Base-by-base conservation (phyloP, 768 basidiomycete species). In the Mycena vitilis region DNA sequence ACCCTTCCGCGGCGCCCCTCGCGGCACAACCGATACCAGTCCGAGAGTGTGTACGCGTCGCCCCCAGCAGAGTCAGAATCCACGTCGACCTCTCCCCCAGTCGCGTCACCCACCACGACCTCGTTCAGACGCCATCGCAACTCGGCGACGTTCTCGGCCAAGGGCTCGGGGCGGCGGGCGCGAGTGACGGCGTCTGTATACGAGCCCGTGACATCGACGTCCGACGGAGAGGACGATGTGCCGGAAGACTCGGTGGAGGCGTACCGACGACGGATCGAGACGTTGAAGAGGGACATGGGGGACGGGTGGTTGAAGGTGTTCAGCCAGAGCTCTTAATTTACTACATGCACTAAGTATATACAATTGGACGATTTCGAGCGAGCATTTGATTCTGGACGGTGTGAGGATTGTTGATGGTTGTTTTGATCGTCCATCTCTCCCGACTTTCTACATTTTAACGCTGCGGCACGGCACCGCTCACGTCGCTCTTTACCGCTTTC, bases 241-340 rank as follows among this genome's bases (percentile, higher is more conserved):
- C 81, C 83, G 74, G 40, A 40, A 40, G 77, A 86, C 66, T 84
- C 87, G 69, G 91, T 86, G 30, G 94, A 94, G 65, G 85, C 89
- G 51, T 94, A 92, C 77, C 85, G 95, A 54, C 86, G 87, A 63
- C 85, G 85, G 73, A 91, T 96, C 58, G 95, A 96, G 82, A 90
- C 90, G 20, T 74, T 96, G 77, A 89, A 93, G 77, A 85, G 88
- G 66, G 95, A 96, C 74, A 95, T 96, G 85, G 95, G 95, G 2
- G 95, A 96, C 25, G 89, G 90, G 12, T 96, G 94, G 94, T 74
- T 96, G 74, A 92, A 91, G 78, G 93, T 95, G 40, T 90, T 92
- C 73, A 92, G 88, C 66, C 91, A 93, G 81, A 89, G 88, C 42
- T 57, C 69, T 23, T 62, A 70, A 44, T 30, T 30, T 38, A 37